Evolutionary conservation across 2,329 filamentous ascomycete species (phyloP).

Genomic region (Elsinoe necatrix): DNA sequence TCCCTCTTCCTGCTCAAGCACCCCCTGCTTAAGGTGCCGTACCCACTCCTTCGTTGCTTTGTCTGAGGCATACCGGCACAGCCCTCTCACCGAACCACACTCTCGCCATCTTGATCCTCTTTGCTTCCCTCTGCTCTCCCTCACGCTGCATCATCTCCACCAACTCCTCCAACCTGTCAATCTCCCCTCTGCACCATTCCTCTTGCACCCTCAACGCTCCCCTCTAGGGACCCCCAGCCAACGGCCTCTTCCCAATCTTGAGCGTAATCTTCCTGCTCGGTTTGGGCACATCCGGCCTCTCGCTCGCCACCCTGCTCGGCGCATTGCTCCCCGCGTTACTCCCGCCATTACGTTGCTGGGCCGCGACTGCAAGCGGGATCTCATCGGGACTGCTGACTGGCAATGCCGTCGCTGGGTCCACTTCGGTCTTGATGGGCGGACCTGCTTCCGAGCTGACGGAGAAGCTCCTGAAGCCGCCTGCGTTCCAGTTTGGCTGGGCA

Average conservation of each 20-base stretch:
- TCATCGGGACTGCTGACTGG: constrained; percentile 16
- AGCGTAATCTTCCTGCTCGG: constrained; percentile 17
- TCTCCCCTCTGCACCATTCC: not conserved
- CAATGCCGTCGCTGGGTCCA: not conserved
- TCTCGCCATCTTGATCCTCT: not conserved
- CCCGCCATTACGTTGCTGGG: constrained; percentile 2
- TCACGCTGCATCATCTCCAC: not conserved
- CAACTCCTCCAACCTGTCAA: not conserved
- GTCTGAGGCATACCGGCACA: not conserved
- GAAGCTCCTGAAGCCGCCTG: constrained; percentile 24
- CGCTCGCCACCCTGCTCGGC: not conserved
- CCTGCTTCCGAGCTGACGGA: constrained; percentile 10
- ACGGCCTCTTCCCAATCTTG: constrained; percentile 16
- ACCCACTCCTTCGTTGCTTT: not conserved
- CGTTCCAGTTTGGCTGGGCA: constrained; percentile 20
- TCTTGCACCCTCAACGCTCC: not conserved
- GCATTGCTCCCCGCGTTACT: constrained; percentile 4
- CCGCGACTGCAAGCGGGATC: not conserved
- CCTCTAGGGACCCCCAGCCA: constrained; percentile 2
- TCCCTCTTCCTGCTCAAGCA: not conserved
- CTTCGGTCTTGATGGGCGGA: not conserved
- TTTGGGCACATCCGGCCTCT: constrained; percentile 5
- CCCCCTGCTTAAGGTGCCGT: constrained; percentile 3
- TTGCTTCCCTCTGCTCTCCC: not conserved
- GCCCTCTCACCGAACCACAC: not conserved